These are phyloP conservation scores for Podaxis sp. DNA, from an alignment of 768 basidiomycete genomes.

Conservation along the genomic window DNA sequence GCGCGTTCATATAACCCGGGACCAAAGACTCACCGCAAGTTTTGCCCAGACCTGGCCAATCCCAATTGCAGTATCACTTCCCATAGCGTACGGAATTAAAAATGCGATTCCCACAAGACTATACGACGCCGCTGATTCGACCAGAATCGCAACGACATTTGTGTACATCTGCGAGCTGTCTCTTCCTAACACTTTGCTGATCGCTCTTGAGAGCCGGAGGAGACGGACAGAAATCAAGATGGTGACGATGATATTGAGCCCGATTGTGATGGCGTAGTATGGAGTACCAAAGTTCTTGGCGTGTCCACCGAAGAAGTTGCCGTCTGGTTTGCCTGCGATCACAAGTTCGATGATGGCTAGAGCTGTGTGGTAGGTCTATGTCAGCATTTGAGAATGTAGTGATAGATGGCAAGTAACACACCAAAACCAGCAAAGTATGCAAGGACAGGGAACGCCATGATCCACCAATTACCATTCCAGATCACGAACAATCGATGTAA, in stretches of 20 bases:
- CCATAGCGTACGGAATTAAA: conserved; percentile 37
- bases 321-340: conserved; percentile 35
- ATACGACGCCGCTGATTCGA: conserved; percentile 42
- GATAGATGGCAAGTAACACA: conserved; percentile 17
- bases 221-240: conserved; percentile 37
- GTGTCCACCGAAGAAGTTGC: conserved; percentile 38
- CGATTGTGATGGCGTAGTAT: conserved; percentile 40
- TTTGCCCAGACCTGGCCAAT: conserved; percentile 43
- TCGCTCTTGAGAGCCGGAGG: conserved; percentile 22
- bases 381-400: neutral
- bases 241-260: conserved; percentile 42
- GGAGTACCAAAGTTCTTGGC: conserved; percentile 37
- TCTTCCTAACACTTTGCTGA: conserved; percentile 27
- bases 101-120: conserved; percentile 37
- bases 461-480: conserved; percentile 24
- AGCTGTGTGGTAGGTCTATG: conserved; percentile 23
- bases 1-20: neutral
- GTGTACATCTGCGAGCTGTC: conserved; percentile 38
- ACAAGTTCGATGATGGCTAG: conserved; percentile 41
- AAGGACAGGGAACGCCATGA: conserved; percentile 26
- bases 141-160: conserved; percentile 34
- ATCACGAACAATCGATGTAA: conserved; percentile 31
- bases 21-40: conserved; percentile 32
- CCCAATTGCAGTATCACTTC: conserved; percentile 30
- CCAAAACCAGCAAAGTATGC: conserved; percentile 29